Evolutionary conservation across 2,329 filamentous ascomycete genomes (phyloP), one percentile per base, ranked within the genome.

Genomic region (Beauveria australis): DNA sequence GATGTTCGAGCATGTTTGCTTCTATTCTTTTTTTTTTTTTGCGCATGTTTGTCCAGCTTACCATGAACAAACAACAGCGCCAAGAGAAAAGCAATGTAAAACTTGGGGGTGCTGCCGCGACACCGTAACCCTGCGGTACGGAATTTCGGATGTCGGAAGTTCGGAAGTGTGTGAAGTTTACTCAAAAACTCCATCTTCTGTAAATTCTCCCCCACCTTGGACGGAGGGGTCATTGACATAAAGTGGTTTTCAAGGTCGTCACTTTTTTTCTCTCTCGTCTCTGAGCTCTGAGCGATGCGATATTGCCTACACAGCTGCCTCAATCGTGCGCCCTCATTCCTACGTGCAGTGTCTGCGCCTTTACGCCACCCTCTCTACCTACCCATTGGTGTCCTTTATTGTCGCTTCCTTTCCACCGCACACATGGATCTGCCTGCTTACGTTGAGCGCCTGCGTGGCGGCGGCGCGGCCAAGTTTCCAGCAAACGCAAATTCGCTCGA

Each of bases 391-490:
- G 37, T 40, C 48, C 5, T n/a, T 28, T 43, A 8, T 47, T 8
- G 10, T 43, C n/a, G 22, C 47, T 19, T 43, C 18, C 22, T 51
- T 41, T 30, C 28, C 26, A 46, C 24, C 33, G 16, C 19, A 26
- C 24, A 47, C 52, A 79, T 77, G 75, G 73, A 77, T n/a, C 68
- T 79, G 58, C 61, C 69, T 57, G 64, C 71, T 18, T 72, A 70
- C 43, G 71, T 77, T 26, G 71, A 75, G 24, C 70, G 73, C 59
- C 72, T 81, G 41, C 74, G 77, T 18, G 70, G 70, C 46, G 78
- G 78, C 54, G 66, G 70, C 48, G 65, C 71, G 8, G 70, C 76
- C 55, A 69, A 73, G 33, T 84, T 84, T 63, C 76, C 81, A n/a
- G 57, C 71, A 3, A 72, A 81, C 40, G 78, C 80, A 60, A 76